phyloP scores from a whole-genome alignment of 1,284 basidiomycete genomes.

The Sporisorium scitamineum region DNA sequence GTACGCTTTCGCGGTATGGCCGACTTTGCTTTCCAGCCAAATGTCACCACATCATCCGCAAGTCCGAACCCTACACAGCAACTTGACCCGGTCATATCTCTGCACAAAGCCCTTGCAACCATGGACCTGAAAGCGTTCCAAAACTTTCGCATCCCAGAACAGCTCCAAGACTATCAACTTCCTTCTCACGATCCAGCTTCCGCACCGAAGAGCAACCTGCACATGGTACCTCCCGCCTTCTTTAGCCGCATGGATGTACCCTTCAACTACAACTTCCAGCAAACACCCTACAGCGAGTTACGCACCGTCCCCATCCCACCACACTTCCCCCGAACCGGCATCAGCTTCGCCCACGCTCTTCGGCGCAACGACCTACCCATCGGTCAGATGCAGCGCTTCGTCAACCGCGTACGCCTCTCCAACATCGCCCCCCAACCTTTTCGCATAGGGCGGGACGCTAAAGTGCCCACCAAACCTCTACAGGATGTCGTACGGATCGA shows the following conservation, averaged over 20 bases:
- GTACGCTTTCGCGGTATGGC: constrained; percentile 79
- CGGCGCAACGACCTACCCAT: not conserved
- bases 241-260: constrained; percentile 61
- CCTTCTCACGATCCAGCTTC: not conserved
- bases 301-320: constrained; percentile 26
- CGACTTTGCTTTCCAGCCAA: constrained; percentile 63
- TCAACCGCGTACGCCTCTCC: constrained; percentile 39
- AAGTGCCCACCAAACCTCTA: constrained; percentile 22
- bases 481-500: constrained; percentile 36
- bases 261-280: constrained; percentile 56
- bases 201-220: constrained; percentile 38
- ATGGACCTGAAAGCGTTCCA: constrained; percentile 58
- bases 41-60: constrained; percentile 16
- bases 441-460: constrained; percentile 19
- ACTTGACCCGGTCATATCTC: constrained; percentile 39
- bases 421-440: constrained; percentile 48
- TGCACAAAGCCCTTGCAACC: constrained; percentile 51
- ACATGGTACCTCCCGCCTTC: constrained; percentile 61
- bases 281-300: constrained; percentile 50
- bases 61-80: not conserved
- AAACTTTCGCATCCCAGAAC: constrained; percentile 35
- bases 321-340: not conserved
- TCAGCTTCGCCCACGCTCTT: constrained; percentile 18
- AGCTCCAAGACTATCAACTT: constrained; percentile 53
- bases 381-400: constrained; percentile 34